Conservation (phyloP, 129 eudicot genomes). For the Daucus carota region DNA sequence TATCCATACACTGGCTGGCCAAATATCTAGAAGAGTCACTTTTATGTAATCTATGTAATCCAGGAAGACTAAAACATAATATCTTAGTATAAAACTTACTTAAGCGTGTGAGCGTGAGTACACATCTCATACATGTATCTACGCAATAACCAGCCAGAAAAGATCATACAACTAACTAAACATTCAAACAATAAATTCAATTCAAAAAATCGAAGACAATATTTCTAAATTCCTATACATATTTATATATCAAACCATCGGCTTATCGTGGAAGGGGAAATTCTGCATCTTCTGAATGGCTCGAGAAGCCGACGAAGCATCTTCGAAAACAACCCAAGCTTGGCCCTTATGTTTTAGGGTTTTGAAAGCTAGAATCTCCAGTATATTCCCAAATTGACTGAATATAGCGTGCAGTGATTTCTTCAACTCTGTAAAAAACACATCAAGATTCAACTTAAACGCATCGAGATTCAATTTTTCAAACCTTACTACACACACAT, state of each 20-base stretch:
- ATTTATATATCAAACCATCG: conserved; percentile 56
- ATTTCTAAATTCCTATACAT: background rate
- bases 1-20: background rate
- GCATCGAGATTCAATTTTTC: background rate
- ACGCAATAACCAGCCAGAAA: background rate
- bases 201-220: background rate
- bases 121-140: background rate
- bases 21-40: background rate
- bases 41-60: background rate
- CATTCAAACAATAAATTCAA: background rate
- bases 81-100: background rate
- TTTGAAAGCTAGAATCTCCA: conserved; percentile 90
- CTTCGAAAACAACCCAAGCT: conserved; percentile 97
- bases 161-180: background rate
- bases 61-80: background rate
- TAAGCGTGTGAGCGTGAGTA: background rate
- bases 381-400: conserved; percentile 77
- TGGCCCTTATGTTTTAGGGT: conserved; percentile 94
- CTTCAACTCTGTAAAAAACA: conserved; percentile 58
- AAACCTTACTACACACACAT: background rate
- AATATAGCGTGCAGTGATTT: conserved; percentile 83
- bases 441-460: background rate
- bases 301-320: conserved; percentile 53
- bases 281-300: conserved; percentile 89
- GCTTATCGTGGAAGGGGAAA: conserved; percentile 92